Evolutionary conservation across 768 basidiomycete genomes (phyloP).

Genomic region (Mycena metata): DNA sequence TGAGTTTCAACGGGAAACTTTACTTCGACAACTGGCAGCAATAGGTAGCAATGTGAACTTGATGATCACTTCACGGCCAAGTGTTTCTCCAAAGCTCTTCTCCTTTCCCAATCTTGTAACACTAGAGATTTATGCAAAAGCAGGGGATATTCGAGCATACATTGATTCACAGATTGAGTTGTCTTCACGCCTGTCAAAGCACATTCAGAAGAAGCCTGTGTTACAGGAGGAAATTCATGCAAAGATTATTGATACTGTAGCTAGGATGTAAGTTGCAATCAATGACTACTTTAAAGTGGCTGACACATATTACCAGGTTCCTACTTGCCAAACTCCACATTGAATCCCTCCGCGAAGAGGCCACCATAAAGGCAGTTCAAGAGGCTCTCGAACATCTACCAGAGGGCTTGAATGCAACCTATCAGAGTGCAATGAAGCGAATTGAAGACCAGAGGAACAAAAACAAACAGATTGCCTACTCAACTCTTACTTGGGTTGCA

Average conservation of each 20-base stretch:
- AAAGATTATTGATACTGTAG: not conserved
- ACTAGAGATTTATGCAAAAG: too few species aligned
- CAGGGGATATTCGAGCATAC: too few species aligned
- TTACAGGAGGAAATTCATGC: not conserved
- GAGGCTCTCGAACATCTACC: not conserved
- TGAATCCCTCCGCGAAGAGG: not conserved
- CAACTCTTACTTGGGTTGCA: not conserved
- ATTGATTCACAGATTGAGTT: too few species aligned
- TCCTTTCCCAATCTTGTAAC: too few species aligned
- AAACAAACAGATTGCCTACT: not conserved
- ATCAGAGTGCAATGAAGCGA: not conserved
- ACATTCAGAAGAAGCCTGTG: too few species aligned
- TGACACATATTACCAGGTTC: not conserved
- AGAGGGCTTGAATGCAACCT: not conserved
- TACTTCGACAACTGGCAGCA: too few species aligned
- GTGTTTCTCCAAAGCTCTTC: too few species aligned
- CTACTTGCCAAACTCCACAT: not conserved
- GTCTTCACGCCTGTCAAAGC: too few species aligned
- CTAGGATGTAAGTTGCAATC: not conserved
- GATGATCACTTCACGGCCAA: too few species aligned
- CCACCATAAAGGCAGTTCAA: not conserved
- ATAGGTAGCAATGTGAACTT: too few species aligned
- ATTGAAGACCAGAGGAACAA: not conserved
- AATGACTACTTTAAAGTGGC: not conserved
- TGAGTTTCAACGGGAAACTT: too few species aligned